phyloP scores from a whole-genome alignment of 805 yeast genomes.

The Saccharomycopsis fermentans region DNA sequence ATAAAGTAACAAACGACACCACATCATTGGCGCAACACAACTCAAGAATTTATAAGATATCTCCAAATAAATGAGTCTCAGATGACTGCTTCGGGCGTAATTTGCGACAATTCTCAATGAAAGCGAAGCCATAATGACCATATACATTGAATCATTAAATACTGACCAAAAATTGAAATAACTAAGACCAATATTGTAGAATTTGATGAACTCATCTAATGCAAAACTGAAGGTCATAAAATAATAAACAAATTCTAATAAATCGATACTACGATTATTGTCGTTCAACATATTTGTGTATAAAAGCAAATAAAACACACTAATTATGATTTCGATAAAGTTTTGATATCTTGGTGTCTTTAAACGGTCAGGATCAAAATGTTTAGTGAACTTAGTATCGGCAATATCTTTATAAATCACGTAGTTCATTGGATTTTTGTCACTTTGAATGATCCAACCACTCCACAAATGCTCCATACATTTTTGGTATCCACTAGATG shows the following conservation, averaged over 20 bases:
- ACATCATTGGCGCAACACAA: slow-evolving; percentile 77
- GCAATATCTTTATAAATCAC: slow-evolving; percentile 52
- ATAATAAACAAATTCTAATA: slow-evolving; percentile 48
- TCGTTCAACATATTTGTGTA: slow-evolving; percentile 42
- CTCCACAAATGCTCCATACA: slow-evolving; percentile 88
- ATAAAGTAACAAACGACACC: slow-evolving; percentile 68
- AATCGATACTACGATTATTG: slow-evolving; percentile 26
- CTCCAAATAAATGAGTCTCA: slow-evolving; percentile 11
- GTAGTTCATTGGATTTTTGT: slow-evolving; percentile 58
- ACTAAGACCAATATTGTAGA: slow-evolving; percentile 65
- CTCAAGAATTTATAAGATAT: slow-evolving; percentile 56
- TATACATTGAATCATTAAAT: slow-evolving; percentile 63
- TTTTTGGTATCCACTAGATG: slow-evolving; percentile 74
- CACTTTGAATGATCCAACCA: slow-evolving; percentile 82
- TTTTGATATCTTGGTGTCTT: slow-evolving; percentile 82
- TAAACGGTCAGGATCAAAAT: slow-evolving; percentile 74
- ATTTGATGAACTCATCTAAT: slow-evolving; percentile 56
- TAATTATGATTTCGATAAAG: slow-evolving; percentile 54
- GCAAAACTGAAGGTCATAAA: slow-evolving; percentile 58
- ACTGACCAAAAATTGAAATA: slow-evolving; percentile 73
- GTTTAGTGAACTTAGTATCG: slow-evolving; percentile 43
- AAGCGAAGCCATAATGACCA: slow-evolving; percentile 42
- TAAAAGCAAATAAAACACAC: slow-evolving; percentile 49
- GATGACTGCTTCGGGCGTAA: slow-evolving; percentile 4
- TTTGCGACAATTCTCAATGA: slow-evolving; percentile 38